Conservation (phyloP, 2,329 filamentous ascomycete genomes). For the Myriosclerotinia curreyana region DNA sequence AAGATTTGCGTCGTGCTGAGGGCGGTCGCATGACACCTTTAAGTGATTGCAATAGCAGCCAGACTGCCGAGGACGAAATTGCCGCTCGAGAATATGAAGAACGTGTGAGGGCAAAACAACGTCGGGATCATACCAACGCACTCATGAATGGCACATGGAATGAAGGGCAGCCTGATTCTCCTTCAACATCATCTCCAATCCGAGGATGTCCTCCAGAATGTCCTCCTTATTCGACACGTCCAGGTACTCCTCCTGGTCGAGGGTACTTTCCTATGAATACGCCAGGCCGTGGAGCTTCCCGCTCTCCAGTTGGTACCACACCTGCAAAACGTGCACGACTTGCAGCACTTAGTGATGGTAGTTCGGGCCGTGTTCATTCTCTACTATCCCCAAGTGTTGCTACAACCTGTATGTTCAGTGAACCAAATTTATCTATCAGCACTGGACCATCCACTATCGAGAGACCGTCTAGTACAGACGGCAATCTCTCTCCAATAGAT, state of each 20-base stretch:
- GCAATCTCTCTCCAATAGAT: constrained; percentile 30
- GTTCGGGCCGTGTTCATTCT: constrained; percentile 33
- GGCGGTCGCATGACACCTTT: constrained; percentile 41
- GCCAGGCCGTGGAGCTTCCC: constrained; percentile 26
- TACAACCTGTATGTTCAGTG: constrained; percentile 23
- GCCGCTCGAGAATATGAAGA: constrained; percentile 36
- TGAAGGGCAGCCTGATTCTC: constrained; percentile 60
- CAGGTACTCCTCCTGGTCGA: constrained; percentile 10
- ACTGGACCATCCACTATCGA: constrained; percentile 15
- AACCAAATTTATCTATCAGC: constrained; percentile 29
- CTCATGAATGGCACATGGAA: constrained; percentile 59
- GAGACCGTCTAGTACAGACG: constrained; percentile 32
- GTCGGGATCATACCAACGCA: constrained; percentile 52
- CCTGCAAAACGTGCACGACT: constrained; percentile 36
- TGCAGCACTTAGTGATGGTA: constrained; percentile 29
- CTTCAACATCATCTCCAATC: constrained; percentile 38
- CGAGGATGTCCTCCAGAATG: constrained; percentile 25
- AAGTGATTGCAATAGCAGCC: constrained; percentile 31
- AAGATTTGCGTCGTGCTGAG: constrained; percentile 66
- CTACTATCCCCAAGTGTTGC: constrained; percentile 31
- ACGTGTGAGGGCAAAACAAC: constrained; percentile 35
- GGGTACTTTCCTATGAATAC: constrained; percentile 21
- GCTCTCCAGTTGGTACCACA: constrained; percentile 25
- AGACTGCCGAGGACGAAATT: constrained; percentile 29
- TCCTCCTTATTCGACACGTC: constrained; percentile 20